phyloP scores from a whole-genome alignment of 768 basidiomycete genomes.

The Rhodotorula babjevae region DNA sequence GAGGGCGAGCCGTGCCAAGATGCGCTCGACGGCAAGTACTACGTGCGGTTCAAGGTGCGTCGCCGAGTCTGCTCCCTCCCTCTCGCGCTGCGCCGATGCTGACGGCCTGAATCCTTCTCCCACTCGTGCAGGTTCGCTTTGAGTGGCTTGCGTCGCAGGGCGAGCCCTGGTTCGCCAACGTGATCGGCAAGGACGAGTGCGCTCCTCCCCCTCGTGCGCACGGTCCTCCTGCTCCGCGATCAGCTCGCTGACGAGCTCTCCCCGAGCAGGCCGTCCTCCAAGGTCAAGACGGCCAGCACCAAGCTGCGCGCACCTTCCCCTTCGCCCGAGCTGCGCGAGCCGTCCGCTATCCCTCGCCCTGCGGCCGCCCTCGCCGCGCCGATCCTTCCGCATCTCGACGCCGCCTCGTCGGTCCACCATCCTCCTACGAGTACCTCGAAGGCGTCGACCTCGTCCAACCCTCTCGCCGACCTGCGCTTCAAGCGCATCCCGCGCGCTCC shows the following conservation, averaged over 20 bases:
- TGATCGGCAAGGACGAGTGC: conserved; percentile 19
- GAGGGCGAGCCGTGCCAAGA: conserved; percentile 17
- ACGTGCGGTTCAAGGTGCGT: conserved; percentile 31
- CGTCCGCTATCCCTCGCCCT: too few relatives aligned
- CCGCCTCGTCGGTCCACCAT: too few relatives aligned
- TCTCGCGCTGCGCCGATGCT: too few relatives aligned
- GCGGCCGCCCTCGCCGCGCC: too few relatives aligned
- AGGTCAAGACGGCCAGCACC: too few relatives aligned
- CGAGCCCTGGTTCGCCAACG: conserved; percentile 24
- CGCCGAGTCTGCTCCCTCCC: too few relatives aligned
- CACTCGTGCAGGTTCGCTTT: conserved; percentile 17
- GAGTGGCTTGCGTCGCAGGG: conserved; percentile 35
- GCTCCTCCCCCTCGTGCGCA: background rate
- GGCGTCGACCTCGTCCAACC: background rate
- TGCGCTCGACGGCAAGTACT: background rate
- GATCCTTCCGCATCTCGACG: background rate
- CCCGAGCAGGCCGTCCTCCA: too few relatives aligned
- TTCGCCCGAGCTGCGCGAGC: too few relatives aligned
- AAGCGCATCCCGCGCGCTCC: background rate
- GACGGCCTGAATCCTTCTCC: too few relatives aligned
- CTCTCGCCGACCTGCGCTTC: background rate
- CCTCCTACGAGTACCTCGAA: background rate
- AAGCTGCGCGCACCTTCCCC: too few relatives aligned
- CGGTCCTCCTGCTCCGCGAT: background rate
- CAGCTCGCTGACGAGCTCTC: too few relatives aligned